A percentile compares a stretch with the other conserved stretches of the same genome.
Evolutionary conservation across 208 protist genomes (phyloP).

Genomic region (Trypanosoma scelopori): DNA sequence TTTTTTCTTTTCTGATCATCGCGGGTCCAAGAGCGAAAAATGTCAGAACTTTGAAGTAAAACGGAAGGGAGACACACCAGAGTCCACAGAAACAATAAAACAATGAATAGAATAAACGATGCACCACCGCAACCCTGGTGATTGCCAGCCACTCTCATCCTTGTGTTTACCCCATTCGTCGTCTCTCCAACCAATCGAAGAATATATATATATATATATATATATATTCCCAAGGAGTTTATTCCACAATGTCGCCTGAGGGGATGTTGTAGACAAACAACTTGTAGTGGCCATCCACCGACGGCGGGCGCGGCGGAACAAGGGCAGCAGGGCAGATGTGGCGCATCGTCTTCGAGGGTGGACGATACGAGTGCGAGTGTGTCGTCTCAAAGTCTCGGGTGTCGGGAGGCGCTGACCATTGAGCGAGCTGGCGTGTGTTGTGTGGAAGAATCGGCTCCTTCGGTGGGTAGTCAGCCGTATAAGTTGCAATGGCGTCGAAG

Average conservation of each 20-base stretch:
- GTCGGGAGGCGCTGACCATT: conserved; percentile 45
- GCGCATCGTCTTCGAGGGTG: conserved; percentile 55
- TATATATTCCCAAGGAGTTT: neutral
- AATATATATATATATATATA: too few relatives aligned
- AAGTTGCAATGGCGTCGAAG: conserved; percentile 86
- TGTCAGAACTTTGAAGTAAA: too few relatives aligned
- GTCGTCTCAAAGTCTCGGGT: conserved; percentile 87
- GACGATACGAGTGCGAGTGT: conserved; percentile 50
- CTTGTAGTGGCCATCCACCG: conserved; percentile 85
- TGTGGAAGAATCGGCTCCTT: conserved; percentile 67
- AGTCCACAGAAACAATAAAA: too few relatives aligned
- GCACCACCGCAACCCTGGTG: neutral
- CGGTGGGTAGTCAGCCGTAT: conserved; percentile 84
- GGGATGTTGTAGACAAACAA: conserved; percentile 86
- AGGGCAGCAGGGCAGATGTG: conserved; percentile 75
- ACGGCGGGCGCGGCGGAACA: conserved; percentile 63
- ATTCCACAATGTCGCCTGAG: conserved; percentile 59
- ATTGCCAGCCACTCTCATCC: neutral
- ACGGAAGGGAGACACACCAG: too few relatives aligned
- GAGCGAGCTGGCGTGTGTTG: conserved; percentile 25
- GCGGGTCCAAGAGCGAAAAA: too few relatives aligned
- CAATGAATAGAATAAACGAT: too few relatives aligned
- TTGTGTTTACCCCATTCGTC: neutral
- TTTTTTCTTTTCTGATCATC: neutral
- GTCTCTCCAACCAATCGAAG: too few relatives aligned